Conservation (phyloP, 768 basidiomycete species). For the Russula emetica region DNA sequence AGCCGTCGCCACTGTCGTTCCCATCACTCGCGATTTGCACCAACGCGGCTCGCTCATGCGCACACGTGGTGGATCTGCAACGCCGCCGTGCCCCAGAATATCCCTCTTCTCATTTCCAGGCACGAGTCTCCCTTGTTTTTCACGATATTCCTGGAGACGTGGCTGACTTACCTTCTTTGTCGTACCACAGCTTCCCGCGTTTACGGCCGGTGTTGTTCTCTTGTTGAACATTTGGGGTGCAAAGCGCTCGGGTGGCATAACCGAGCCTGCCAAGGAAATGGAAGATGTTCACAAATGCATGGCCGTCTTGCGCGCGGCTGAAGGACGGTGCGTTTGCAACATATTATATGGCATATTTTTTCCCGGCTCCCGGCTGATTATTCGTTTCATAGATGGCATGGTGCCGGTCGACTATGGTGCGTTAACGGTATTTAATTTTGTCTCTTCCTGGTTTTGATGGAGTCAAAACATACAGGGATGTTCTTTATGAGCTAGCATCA, state of each 20-base stretch:
- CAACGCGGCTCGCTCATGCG: constrained; percentile 46
- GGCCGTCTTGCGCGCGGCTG: constrained; percentile 23
- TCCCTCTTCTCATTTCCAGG: constrained; percentile 25
- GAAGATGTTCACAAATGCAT: constrained; percentile 30
- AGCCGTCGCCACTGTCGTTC: constrained; percentile 36
- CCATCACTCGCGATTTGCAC: constrained; percentile 50
- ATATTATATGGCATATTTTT: not conserved
- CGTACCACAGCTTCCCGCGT: constrained; percentile 32
- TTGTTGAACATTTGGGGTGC: constrained; percentile 44
- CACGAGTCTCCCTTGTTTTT: not conserved
- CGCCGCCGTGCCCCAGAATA: constrained; percentile 30
- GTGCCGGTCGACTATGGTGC: constrained; percentile 48
- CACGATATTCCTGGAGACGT: not conserved
- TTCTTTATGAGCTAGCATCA: constrained; percentile 66
- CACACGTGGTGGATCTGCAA: constrained; percentile 41
- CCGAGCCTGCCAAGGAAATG: constrained; percentile 26
- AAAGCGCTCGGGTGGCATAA: constrained; percentile 30
- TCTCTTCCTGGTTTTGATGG: not conserved
- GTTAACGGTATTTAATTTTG: constrained; percentile 21
- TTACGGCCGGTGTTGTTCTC: constrained; percentile 41
- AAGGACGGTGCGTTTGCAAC: constrained; percentile 17
- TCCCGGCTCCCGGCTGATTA: not conserved
- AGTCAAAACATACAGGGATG: constrained; percentile 48
- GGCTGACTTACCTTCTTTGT: constrained; percentile 19
- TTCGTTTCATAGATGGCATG: constrained; percentile 40